Evolutionary conservation across 2,329 filamentous ascomycete species (phyloP).

Genomic region (Arthrobotrys sphaeroides): DNA sequence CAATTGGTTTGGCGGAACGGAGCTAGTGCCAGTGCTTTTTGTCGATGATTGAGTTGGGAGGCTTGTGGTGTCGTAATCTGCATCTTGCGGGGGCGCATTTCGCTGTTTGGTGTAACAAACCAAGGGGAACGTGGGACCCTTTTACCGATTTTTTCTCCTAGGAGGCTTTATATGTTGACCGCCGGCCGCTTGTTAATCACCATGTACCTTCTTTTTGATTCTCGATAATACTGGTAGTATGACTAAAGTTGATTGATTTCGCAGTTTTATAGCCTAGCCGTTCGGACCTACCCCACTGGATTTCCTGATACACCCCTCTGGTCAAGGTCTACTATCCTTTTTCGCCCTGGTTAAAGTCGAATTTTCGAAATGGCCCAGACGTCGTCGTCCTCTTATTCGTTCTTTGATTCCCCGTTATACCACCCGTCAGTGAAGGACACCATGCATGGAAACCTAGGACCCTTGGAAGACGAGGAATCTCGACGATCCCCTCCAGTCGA

Average conservation of each 20-base stretch:
- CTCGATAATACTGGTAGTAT: neutral
- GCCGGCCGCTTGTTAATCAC: neutral
- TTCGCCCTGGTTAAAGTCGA: neutral
- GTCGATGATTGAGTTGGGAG: too few species aligned
- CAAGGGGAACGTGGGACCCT: conserved; percentile 17
- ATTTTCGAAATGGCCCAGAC: conserved; percentile 45
- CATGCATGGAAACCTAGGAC: conserved; percentile 23
- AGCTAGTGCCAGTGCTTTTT: too few species aligned
- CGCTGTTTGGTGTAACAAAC: conserved; percentile 42
- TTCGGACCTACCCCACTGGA: neutral
- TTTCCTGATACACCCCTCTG: neutral
- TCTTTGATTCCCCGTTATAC: conserved; percentile 53
- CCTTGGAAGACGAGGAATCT: conserved; percentile 47
- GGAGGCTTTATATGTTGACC: neutral
- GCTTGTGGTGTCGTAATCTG: conserved; percentile 43
- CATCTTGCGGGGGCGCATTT: conserved; percentile 34
- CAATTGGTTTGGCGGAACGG: conserved; percentile 17
- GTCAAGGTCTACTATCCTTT: neutral
- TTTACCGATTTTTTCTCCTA: neutral
- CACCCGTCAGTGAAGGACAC: conserved; percentile 50
- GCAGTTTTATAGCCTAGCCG: conserved; percentile 18
- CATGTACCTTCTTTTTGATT: neutral
- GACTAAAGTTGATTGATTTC: conserved; percentile 28
- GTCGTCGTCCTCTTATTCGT: conserved; percentile 51
- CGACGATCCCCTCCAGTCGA: conserved; percentile 35